Conservation (phyloP, 164 flowering plant genomes). For the Brasenia schreberi region DNA sequence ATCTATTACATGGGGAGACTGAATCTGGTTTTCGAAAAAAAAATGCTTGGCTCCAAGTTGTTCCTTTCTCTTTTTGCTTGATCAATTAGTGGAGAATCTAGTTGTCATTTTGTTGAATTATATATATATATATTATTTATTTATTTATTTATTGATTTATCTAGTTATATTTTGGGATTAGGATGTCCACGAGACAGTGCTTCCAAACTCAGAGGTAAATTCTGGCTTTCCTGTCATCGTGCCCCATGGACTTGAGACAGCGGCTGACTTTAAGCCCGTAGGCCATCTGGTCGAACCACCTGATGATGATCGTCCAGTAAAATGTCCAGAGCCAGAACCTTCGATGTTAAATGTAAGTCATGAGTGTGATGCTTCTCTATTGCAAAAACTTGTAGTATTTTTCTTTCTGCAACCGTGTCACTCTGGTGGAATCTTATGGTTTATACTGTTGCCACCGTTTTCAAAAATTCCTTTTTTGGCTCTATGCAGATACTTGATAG, state of each 20-base stretch:
- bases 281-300: conserved; percentile 85
- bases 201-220: conserved; percentile 30
- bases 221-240: conserved; percentile 13
- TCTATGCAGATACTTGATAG: too few species aligned
- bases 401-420: not conserved
- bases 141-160: not conserved
- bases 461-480: not conserved
- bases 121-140: too few species aligned
- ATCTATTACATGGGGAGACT: too few species aligned
- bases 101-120: too few species aligned
- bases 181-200: conserved; percentile 50
- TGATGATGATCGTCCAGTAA: conserved; percentile 69
- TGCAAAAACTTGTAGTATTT: not conserved
- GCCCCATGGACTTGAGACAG: conserved; percentile 73
- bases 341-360: conserved; percentile 84
- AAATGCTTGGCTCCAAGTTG: too few species aligned
- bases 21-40: too few species aligned
- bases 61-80: too few species aligned
- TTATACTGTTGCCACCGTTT: not conserved
- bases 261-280: conserved; percentile 81
- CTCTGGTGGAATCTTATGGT: not conserved
- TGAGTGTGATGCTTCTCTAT: not conserved
- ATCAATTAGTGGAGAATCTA: too few species aligned
- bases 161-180: conserved; percentile 13
- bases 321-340: conserved; percentile 89